Conservation (phyloP, 495 filamentous ascomycete genomes). For the Thozetella sp. region DNA sequence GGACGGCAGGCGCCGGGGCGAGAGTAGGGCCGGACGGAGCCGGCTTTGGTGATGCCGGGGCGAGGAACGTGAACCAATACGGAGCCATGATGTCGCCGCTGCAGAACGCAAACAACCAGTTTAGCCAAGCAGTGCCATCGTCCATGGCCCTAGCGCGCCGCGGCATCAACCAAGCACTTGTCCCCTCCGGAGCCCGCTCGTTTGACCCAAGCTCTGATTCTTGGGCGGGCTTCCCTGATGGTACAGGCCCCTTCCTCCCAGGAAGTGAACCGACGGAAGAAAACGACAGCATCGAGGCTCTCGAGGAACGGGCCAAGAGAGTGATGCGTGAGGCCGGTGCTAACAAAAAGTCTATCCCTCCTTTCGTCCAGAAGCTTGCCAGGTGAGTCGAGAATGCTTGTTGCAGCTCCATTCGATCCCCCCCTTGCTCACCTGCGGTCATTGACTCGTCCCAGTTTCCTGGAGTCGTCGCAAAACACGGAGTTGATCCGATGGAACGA, state of each 20-base stretch:
- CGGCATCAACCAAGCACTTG: conserved; percentile 63
- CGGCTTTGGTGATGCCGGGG: conserved; percentile 30
- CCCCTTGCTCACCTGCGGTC: not conserved
- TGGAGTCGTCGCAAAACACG: conserved; percentile 89
- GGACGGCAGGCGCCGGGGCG: conserved; percentile 26
- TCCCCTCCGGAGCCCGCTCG: conserved; percentile 37
- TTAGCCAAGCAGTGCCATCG: conserved; percentile 31
- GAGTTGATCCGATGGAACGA: conserved; percentile 98
- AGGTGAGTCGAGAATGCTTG: conserved; percentile 61
- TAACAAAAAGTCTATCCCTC: conserved; percentile 92
- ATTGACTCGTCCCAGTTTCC: conserved; percentile 61
- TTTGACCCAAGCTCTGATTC: conserved; percentile 44
- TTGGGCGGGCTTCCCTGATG: conserved; percentile 53
- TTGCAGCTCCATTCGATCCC: not conserved
- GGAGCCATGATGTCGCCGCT: conserved; percentile 42
- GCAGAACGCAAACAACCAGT: conserved; percentile 27
- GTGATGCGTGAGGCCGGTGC: conserved; percentile 63
- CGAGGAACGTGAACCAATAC: conserved; percentile 34
- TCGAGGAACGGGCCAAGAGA: conserved; percentile 78
- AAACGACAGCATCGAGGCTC: conserved; percentile 72
- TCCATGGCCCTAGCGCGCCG: conserved; percentile 72
- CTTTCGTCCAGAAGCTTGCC: conserved; percentile 98
- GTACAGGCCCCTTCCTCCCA: conserved; percentile 33
- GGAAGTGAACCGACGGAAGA: conserved; percentile 44
- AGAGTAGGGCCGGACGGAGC: conserved; percentile 18